Base-by-base conservation (phyloP, 495 filamentous ascomycete genomes). In the Xeromyces bisporus region DNA sequence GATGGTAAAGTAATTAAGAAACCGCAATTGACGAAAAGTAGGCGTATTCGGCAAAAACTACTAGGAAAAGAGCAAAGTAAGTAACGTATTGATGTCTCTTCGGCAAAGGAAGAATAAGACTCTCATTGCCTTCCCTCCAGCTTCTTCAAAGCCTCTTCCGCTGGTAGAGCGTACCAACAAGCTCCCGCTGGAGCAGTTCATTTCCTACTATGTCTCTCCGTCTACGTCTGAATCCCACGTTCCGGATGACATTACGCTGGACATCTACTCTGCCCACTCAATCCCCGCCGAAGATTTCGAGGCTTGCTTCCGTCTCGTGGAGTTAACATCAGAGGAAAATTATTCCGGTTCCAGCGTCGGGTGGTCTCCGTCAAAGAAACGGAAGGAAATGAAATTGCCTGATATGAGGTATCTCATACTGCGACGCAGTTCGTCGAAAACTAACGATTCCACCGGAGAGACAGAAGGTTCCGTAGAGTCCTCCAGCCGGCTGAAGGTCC, bases 321-420 rank as follows among this genome's bases (percentile, higher is more conserved):
- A 75, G 44, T 49, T 55, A n/a, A 85, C 81, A 0, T 85, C 78
- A 31, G 46, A 57, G 2, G 39, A 50, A 3, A 72, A 73, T 35
- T 93, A 93, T 48, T 62, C 68, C 26, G 42, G 56, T 9, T 82
- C 78, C 0, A 53, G 60, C 16, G 35, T 33, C 1, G 77, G 77
- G 28, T 93, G 85, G 85, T 73, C 73, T 7, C 67, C 78, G 0
- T 33, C 36, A 2, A 67, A 67, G 23, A 93, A 93, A 51, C 43
- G 51, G 18, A 59, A 62, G 35, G 84, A 93, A 58, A 92, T 92
- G 82, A 55, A 52, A 24, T 61, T 84, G 2, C 59, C 66, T 0
- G 78, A 77, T 40, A 61, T 82, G 45, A 70, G 72, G 24, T 83
- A 79, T 37, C 48, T 81, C 16, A 53, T 80, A 28, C 46, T 81